Evolutionary conservation across 495 filamentous ascomycete species (phyloP), one percentile per base, ranked within the genome.

Genomic region (Hypoxylon lenormandii): DNA sequence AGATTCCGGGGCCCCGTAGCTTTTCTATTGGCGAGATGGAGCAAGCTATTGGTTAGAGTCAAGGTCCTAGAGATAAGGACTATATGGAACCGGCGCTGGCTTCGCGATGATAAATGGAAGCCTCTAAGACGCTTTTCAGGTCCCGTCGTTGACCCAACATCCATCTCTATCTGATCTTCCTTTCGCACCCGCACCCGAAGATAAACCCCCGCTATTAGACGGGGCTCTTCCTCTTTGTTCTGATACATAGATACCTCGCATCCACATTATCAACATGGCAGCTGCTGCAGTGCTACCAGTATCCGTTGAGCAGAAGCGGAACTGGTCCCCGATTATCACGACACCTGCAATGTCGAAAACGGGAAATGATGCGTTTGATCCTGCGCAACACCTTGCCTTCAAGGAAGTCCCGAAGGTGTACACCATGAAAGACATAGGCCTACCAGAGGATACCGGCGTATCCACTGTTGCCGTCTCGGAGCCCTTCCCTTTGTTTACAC

Each of bases 401-500:
- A 79, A 76, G 46, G 75, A 82, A 18, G 80, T 83, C 16, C 76
- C 84, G 5, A 82, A 84, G 63, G 74, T 84, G 19, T 75, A 87
- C 64, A 87, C 79, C 4, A 89, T 91, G 87, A 77, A 78, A 50
- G 88, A 91, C 54, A 78, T 90, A 37, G 85, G 83, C 4, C 82
- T 85, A 51, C 64, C 84, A 0, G 79, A 85, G 47, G 79, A 83
- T 60, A 81, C 74, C 42, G 89, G 88, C 10, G 80, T 91, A 30
- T 91, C 89, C 15, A 82, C 85, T 0, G 79, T 91, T 47, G 90
- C 87, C 28, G 89, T 92, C 46, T 90, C 88, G 3, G 88, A 91
- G 69, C 89, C 90, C 1, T 93, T 93, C 74, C 83, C 84, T 10
- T 80, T 92, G n/a, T 92, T 92, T 77, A 87, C 87, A 23, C 75